Percentiles rank a stretch among this genome's conserved stretches.
phyloP scores from a whole-genome alignment of 73 alveolate species.

The Symbiodinium natans region DNA sequence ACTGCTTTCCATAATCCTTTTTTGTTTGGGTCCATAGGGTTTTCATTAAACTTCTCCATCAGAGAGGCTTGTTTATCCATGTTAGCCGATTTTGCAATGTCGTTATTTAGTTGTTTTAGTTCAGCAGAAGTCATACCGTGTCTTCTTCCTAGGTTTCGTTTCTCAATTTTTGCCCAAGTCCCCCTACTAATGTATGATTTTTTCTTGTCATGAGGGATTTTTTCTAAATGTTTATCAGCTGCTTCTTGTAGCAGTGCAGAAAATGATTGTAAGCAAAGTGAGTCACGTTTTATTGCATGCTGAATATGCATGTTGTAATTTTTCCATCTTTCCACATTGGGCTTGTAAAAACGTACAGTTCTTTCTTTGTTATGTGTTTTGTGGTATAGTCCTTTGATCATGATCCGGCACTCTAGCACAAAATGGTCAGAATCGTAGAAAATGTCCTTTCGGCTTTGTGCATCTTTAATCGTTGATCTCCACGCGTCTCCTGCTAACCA shows the following conservation, averaged over 20 bases:
- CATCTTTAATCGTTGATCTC: neutral
- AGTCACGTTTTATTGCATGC: neutral
- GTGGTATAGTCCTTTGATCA: neutral
- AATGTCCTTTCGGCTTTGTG: slow-evolving; percentile 8
- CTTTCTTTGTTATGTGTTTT: neutral
- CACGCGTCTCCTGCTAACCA: neutral
- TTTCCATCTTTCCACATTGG: neutral
- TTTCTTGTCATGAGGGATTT: neutral
- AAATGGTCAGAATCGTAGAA: slow-evolving; percentile 20
- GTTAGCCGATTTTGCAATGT: too few relatives aligned
- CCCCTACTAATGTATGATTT: too few relatives aligned
- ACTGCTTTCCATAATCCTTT: too few relatives aligned
- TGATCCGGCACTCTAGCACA: neutral
- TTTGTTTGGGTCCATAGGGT: too few relatives aligned
- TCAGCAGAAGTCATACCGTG: too few relatives aligned
- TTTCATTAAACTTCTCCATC: too few relatives aligned
- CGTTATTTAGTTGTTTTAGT: too few relatives aligned
- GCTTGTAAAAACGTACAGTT: neutral
- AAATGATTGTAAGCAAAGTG: neutral
- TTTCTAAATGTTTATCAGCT: neutral
- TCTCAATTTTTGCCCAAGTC: too few relatives aligned
- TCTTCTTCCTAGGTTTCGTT: too few relatives aligned
- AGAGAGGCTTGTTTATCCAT: too few relatives aligned
- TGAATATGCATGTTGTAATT: neutral
- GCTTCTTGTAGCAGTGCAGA: neutral